A percentile compares a stretch with the other conserved stretches of the same genome.
Evolutionary conservation across 441 rosid species (phyloP).

Genomic region (Viola pubescens): DNA sequence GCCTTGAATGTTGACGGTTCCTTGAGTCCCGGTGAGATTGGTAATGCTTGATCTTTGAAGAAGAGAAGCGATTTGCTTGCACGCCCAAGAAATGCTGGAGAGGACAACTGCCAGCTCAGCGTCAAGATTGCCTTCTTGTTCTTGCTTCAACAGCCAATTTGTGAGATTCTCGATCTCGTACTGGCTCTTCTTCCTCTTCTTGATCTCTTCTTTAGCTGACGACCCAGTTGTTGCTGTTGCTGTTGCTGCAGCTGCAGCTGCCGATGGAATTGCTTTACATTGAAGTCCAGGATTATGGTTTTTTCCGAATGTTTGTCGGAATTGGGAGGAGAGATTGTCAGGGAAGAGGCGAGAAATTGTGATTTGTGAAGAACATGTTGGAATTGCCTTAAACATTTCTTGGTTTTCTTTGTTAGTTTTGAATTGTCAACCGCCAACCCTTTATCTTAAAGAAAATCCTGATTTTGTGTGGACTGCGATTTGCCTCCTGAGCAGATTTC

Average conservation of each 20-base stretch:
- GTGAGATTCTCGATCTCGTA: constrained; percentile 24
- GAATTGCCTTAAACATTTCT: not conserved
- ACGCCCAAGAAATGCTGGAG: constrained; percentile 28
- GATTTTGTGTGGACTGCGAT: too few relatives aligned
- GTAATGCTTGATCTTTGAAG: constrained; percentile 28
- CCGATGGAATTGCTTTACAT: not conserved
- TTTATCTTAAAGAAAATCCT: too few relatives aligned
- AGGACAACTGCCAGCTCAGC: constrained; percentile 30
- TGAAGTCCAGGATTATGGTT: not conserved
- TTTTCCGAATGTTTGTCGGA: not conserved
- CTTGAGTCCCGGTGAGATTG: constrained; percentile 27
- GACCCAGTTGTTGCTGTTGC: not conserved
- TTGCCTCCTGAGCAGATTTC: too few relatives aligned
- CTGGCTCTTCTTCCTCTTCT: constrained; percentile 15
- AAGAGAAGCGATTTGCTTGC: constrained; percentile 31
- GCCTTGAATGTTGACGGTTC: constrained; percentile 31
- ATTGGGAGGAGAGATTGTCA: not conserved
- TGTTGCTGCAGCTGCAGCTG: not conserved
- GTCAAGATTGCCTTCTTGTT: constrained; percentile 28
- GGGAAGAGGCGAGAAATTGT: constrained; percentile 3
- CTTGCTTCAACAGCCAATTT: constrained; percentile 29
- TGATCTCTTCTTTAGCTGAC: not conserved
- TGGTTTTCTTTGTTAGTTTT: not conserved
- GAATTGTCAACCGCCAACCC: too few relatives aligned
- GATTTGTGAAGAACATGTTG: not conserved